These are phyloP conservation scores for Bretziella fagacearum DNA, from an alignment of 2,329 filamentous ascomycete species.

Conservation along the genomic window DNA sequence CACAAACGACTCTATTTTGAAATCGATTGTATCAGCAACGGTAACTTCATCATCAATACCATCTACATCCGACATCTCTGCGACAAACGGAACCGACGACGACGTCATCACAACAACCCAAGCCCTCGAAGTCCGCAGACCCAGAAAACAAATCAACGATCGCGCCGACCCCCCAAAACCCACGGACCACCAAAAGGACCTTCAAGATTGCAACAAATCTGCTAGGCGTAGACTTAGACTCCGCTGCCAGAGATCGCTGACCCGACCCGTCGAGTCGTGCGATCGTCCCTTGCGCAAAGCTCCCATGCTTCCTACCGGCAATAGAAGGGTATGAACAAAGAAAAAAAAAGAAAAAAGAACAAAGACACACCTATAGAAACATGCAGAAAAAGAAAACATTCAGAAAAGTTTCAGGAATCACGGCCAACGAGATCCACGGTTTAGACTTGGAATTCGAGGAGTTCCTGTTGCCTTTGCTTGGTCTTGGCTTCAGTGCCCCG, in stretches of 20 bases:
- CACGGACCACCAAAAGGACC: background rate
- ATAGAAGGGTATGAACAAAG: conserved; percentile 14
- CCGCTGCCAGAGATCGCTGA: conserved; percentile 7
- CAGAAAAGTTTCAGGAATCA: background rate
- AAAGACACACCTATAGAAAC: background rate
- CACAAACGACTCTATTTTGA: background rate
- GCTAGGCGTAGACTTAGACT: background rate
- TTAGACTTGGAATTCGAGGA: no score
- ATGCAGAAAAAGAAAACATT: no score
- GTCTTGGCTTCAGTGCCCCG: no score
- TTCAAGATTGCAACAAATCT: background rate
- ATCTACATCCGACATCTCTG: background rate
- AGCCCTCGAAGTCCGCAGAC: conserved; percentile 1
- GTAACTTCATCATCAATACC: background rate
- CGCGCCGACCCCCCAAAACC: conserved; percentile 5
- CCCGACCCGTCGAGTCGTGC: conserved; percentile 14
- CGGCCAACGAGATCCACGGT: no score
- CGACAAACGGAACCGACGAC: background rate
- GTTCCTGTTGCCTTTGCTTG: no score
- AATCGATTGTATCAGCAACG: background rate
- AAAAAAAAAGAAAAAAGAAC: background rate
- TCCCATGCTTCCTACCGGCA: conserved; percentile 15
- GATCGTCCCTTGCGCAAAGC: conserved; percentile 12
- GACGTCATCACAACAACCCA: conserved; percentile 1
- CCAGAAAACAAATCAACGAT: conserved; percentile 1